Evolutionary conservation across 768 basidiomycete species (phyloP), one percentile per base, ranked within the genome.

Genomic region (Calvatia gigantea): DNA sequence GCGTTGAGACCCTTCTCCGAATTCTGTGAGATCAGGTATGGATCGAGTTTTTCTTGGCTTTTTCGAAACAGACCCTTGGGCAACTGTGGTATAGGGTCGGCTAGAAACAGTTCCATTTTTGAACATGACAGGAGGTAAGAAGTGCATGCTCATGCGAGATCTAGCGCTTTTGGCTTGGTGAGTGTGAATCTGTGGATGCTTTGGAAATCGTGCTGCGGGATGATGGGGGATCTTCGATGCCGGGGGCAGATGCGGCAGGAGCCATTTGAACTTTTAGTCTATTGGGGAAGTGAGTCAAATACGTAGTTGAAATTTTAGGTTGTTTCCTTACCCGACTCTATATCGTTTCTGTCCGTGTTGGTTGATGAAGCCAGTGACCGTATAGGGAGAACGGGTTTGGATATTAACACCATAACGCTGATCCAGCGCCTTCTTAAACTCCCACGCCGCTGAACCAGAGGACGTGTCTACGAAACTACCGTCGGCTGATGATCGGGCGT

Each of bases 391-490:
- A 28, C 86, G 82, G 9, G 84, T 75, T 57, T 82, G 75, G 62
- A 79, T 77, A 14, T 82, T 79, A 28, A 92, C 87, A 11, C 89
- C 86, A 32, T 83, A 68, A 39, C 78, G 71, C 47, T 84, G 80
- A 67, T 94, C 91, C 64, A 87, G 89, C 27, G 81, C 77, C 62
- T 78, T 77, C 77, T 93, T 94, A 52, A 93, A 74, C 61, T 89
- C 88, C 37, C 83, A 81, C 11, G 90, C 90, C 27, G 86, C 89
- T 12, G 78, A 75, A 2, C 84, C 89, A 49, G 86, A 89, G 4
- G 89, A 81, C 1, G 89, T 92, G 64, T 94, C 91, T 19, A 92
- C 82, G 66, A 86, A 93, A 39, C 76, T 86, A 54, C 83, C 84
- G 65, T 93, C 87, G 61, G 80, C 90, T 79, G 61, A 39, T 35